Evolutionary conservation across 805 yeast genomes (phyloP), one percentile per base, ranked within the genome.

Genomic region (Helenozyma rhizophorensis): DNA sequence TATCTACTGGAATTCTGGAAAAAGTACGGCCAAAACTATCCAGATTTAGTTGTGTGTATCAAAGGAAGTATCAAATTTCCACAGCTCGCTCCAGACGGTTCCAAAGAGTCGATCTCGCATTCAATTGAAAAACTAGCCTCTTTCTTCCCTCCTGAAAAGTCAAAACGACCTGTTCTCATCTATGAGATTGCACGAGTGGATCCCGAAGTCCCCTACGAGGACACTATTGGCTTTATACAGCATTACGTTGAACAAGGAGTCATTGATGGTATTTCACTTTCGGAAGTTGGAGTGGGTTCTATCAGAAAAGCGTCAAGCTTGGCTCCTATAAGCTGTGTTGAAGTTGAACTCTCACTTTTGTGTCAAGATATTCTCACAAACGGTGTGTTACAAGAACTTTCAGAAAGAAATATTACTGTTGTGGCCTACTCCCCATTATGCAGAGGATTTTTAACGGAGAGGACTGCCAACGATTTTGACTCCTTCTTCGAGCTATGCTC

Each of bases 381-480:
- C 51, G 95, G 90, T 1, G 68, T 83, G 14, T 72, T 80, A 40
- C 74, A 68, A 3, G 69, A 72, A 4, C 75, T 81, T 42, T 68
- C 73, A 14, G 76, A 80, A 40, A 57, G 69, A 21, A 66, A 66
- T 11, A 72, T 88, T 35, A 82, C 93, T 10, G 64, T 85, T 19
- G 65, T 85, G 36, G 84, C 88, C 16, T 88, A 88, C 58, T 82
- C 95, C 19, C 96, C 96, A 19, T 66, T 88, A 34, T 81, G 88
- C 8, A 71, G 84, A 48, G 96, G 96, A 1, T 62, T 80, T 39
- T 67, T 88, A 34, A 79, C 90, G 3, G 95, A 93, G 36, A 41
- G 50, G 21, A 58, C 78, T 33, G 75, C 58, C 16, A 56, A 70
- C 5, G 47, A 58, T 14, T 39, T 51, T 11, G 56, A 59, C 16